phyloP scores from a whole-genome alignment of 495 filamentous ascomycete species.

The Astrothelium subdiscretum region DNA sequence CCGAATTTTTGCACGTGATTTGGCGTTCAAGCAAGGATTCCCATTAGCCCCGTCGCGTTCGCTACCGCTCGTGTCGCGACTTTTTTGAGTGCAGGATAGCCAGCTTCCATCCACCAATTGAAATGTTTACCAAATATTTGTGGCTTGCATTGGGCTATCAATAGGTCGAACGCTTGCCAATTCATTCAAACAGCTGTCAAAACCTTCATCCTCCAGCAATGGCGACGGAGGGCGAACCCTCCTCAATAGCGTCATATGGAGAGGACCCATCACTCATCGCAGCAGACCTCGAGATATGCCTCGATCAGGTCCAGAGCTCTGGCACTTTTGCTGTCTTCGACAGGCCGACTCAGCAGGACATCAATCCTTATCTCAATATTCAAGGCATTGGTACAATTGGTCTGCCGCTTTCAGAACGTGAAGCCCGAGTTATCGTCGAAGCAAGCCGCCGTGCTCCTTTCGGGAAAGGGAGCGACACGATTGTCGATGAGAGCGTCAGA shows the following conservation, averaged over 20 bases:
- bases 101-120: background rate
- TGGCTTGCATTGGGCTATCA: background rate
- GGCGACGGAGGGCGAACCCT: background rate
- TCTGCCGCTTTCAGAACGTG: constrained; percentile 32
- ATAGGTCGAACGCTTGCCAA: background rate
- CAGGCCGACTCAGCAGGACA: background rate
- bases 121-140: background rate
- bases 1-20: background rate
- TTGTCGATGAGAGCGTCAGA: constrained; percentile 37
- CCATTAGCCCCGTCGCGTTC: background rate
- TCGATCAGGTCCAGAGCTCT: background rate
- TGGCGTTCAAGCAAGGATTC: background rate
- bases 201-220: background rate
- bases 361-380: background rate
- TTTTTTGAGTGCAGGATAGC: background rate
- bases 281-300: background rate
- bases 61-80: background rate
- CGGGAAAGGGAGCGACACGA: constrained; percentile 33
- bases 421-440: constrained; percentile 32
- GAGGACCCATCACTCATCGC: background rate
- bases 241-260: background rate
- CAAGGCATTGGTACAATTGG: constrained; percentile 22
- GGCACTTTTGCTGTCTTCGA: background rate
- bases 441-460: constrained; percentile 35
- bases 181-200: background rate